Conservation (phyloP, 1,139 yeast genomes). For the Diutina neorugosa region DNA sequence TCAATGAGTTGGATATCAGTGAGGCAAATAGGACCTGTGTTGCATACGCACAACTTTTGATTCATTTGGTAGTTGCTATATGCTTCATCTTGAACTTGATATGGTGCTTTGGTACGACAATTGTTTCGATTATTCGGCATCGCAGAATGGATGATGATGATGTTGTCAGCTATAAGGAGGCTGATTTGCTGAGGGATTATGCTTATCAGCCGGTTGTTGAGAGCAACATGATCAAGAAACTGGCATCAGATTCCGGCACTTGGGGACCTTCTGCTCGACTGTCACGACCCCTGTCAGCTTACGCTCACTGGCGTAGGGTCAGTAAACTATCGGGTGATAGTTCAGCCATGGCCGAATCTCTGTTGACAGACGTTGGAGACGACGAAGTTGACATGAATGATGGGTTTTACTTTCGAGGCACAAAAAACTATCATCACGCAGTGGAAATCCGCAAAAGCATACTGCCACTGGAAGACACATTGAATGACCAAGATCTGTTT, state of each 20-base stretch:
- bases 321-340: background rate
- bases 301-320: constrained; percentile 2
- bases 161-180: background rate
- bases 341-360: background rate
- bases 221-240: constrained; percentile 5
- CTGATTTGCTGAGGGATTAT: background rate
- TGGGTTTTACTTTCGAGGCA: background rate
- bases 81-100: constrained; percentile 23
- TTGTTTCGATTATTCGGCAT: constrained; percentile 9
- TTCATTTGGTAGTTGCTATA: constrained; percentile 27
- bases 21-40: constrained; percentile 27
- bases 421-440: background rate
- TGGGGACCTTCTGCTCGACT: background rate
- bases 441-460: background rate
- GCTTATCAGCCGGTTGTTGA: background rate
- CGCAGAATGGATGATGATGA: background rate
- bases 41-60: constrained; percentile 27
- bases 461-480: background rate
- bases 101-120: constrained; percentile 19
- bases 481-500: constrained; percentile 5
- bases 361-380: background rate
- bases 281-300: background rate
- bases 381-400: background rate
- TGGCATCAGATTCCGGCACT: constrained; percentile 3
- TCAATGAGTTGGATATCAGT: constrained; percentile 17